A percentile compares a stretch with the other conserved stretches of the same genome.
phyloP scores from a whole-genome alignment of 495 filamentous ascomycete species.

The Aspergillus ostianus region DNA sequence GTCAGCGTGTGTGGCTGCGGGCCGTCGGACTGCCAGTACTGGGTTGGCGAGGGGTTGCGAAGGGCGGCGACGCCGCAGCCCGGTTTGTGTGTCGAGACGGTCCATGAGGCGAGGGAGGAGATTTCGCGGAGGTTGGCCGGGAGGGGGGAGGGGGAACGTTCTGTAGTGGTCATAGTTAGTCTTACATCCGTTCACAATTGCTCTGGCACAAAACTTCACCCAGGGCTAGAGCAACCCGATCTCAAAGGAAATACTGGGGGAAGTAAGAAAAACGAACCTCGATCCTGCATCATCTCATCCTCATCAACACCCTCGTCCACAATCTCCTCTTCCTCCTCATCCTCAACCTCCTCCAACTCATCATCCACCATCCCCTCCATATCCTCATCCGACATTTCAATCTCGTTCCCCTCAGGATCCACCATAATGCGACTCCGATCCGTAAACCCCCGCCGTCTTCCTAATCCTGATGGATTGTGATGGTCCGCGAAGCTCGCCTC shows the following conservation, averaged over 20 bases:
- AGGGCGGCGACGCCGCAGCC: conserved; percentile 86
- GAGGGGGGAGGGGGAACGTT: conserved; percentile 38
- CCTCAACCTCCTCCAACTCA: conserved; percentile 40
- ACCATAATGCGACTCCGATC: neutral
- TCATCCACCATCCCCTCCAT: conserved; percentile 34
- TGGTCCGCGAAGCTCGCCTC: conserved; percentile 16
- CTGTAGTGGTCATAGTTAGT: conserved; percentile 14
- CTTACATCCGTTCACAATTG: no score
- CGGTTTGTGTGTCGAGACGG: conserved; percentile 86
- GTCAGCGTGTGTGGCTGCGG: conserved; percentile 93
- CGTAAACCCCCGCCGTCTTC: neutral
- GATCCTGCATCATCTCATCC: conserved; percentile 42
- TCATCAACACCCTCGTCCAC: conserved; percentile 42
- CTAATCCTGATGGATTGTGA: conserved; percentile 8
- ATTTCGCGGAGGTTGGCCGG: conserved; percentile 74
- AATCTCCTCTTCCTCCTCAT: conserved; percentile 37
- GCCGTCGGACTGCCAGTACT: conserved; percentile 97
- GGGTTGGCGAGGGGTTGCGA: conserved; percentile 69
- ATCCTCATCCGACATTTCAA: conserved; percentile 23
- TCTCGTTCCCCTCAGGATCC: conserved; percentile 16
- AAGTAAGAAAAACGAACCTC: conserved; percentile 25
- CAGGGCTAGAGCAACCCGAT: no score
- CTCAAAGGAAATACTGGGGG: neutral
- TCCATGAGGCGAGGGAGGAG: conserved; percentile 90
- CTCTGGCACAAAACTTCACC: no score